Base-by-base conservation (phyloP, 192 early-diverging fungal species). In the Podila horticola region DNA sequence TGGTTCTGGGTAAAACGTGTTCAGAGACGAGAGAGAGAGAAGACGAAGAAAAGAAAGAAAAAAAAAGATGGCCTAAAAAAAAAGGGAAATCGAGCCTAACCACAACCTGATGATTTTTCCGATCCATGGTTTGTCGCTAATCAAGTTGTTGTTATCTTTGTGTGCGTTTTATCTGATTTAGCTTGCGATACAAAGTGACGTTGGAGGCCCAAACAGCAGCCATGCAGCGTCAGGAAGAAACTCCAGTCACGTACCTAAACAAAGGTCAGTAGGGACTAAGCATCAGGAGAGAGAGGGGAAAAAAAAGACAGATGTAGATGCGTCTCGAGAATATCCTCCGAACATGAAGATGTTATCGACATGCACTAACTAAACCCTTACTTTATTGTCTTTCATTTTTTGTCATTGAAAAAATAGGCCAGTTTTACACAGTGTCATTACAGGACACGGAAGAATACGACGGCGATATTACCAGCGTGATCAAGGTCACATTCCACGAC, bases 401-500 rank as follows among this genome's bases (percentile, higher is more conserved):
- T n/a, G n/a, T n/a, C 36, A 8, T 10, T 10, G 10, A 38, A 8
- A 45, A 45, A 45, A 9, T 15, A 90, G 89, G 87, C 20, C 88
- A 90, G 73, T 86, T 79, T 36, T 94, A 94, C 73, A 84, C 75
- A 10, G 66, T 94, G 19, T 79, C 83, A 1, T 63, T 92, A 15
- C 63, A 87, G 58, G 90, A 93, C 74, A 74, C 60, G 4, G 79
- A 84, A 5, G 79, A 74, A 33, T 75, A 66, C 36, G 87, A 91
- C 59, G 82, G 75, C 10, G 82, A 87, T 11, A 86, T 89, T 51
- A 84, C 74, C 9, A 90, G 87, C 4, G 88, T 88, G 4, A 64
- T 93, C 57, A 85, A 88, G 30, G 85, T 94, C 26, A 85, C 88
- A 28, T 94, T 94, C 82, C 92, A 94, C 64, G 93, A 94, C 52